Evolutionary conservation across 768 basidiomycete species (phyloP), one percentile per base, ranked within the genome.

Genomic region (Leccinum subtestaceum): DNA sequence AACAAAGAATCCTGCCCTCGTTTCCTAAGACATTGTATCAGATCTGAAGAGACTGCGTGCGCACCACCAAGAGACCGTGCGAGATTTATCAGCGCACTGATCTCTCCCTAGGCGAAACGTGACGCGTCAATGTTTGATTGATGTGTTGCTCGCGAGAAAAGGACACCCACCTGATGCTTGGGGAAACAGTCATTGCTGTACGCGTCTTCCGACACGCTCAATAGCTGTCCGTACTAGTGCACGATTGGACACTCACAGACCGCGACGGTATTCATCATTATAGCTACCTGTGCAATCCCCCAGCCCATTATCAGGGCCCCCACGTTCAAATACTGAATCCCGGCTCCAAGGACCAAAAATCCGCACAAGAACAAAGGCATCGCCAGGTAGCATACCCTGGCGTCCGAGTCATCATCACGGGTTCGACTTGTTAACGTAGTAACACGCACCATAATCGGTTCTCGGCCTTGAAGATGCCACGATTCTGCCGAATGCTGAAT

Each of bases 401-500:
- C 1, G 5, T 25, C 40, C 46, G 10, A 27, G 9, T 46, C 5
- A 52, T 23, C 1, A 7, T 34, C 21, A 38, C 2, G 9, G 17
- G 3, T 45, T 19, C 23, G 3, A 3, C 8, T 0, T 3, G 9
- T 21, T 7, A 0, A 19, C n/a, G 34, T 43, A 6, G 27, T 27
- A 27, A 27, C 6, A 70, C 72, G 31, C 47, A 75, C 77, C 77
- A 79, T 23, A 80, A 53, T 12, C 78, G 75, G 59, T 60, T 76
- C 65, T 85, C 84, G 4, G 84, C 79, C 54, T 78, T 76, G 67
- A 84, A 84, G 48, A 85, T 78, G 52, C 84, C 84, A 0, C 68
- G 62, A 62, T 83, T 81, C 31, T 75, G 63, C 19, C 78, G 73
- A 61, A 82, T 79, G 46, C 68, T 72, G 10, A 70, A 21, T 53